Percentiles rank a stretch among this genome's conserved stretches.
Evolutionary conservation across 495 filamentous ascomycete genomes (phyloP).

Genomic region (Cercophora samala): DNA sequence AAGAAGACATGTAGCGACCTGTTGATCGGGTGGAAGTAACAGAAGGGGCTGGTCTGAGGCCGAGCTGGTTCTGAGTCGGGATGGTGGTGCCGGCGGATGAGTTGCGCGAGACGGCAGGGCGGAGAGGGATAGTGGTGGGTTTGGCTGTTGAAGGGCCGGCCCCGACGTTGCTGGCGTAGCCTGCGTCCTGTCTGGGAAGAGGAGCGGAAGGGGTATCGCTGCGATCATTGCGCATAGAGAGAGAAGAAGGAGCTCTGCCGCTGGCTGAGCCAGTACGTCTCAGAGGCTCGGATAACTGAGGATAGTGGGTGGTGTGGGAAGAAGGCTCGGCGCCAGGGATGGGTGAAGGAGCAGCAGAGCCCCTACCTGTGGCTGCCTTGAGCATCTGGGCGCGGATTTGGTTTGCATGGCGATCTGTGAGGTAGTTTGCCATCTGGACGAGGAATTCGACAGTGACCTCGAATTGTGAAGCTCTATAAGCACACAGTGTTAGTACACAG

Average conservation of each 20-base stretch:
- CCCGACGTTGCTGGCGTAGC: conserved; percentile 16
- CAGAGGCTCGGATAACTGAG: conserved; percentile 43
- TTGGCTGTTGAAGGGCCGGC: conserved; percentile 35
- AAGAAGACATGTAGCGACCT: not conserved
- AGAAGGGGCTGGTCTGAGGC: not conserved
- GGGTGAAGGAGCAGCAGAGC: conserved; percentile 50
- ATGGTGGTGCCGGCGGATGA: conserved; percentile 59
- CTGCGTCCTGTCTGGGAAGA: conserved; percentile 46
- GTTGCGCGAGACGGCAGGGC: conserved; percentile 49
- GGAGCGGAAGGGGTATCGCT: conserved; percentile 47
- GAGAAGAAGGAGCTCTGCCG: conserved; percentile 56
- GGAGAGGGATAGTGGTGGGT: conserved; percentile 31
- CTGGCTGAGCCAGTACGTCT: conserved; percentile 57
- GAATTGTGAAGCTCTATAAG: conserved; percentile 44
- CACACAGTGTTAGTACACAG: conserved; percentile 24
- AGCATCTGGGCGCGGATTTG: conserved; percentile 89
- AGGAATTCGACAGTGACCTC: conserved; percentile 80
- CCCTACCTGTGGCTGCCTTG: conserved; percentile 55
- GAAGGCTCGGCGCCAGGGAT: conserved; percentile 49
- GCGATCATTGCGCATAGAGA: conserved; percentile 53
- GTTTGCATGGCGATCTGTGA: conserved; percentile 85
- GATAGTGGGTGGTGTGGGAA: conserved; percentile 41
- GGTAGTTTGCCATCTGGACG: conserved; percentile 90
- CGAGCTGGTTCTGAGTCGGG: conserved; percentile 31
- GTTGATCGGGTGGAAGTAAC: not conserved